Percentiles rank a stretch among this genome's conserved stretches.
phyloP scores from a whole-genome alignment of 2,329 filamentous ascomycete species.

The Monosporascus sp. region DNA sequence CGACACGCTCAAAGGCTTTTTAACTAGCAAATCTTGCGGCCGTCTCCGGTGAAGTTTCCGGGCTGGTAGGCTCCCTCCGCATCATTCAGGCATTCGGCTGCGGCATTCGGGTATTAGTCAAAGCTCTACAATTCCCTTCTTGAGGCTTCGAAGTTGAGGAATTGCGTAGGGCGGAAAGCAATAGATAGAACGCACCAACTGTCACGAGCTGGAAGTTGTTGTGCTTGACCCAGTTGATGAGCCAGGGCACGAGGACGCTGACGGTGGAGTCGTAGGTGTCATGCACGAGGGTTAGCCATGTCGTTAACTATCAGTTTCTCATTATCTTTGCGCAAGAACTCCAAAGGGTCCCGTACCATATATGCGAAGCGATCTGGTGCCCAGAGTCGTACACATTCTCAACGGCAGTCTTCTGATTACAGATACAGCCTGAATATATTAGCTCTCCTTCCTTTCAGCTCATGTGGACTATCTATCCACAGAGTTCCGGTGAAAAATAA shows the following conservation, averaged over 20 bases:
- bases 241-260: constrained; percentile 41
- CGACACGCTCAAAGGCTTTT: neutral
- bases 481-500: constrained; percentile 50
- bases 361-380: constrained; percentile 50
- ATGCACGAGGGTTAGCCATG: constrained; percentile 51
- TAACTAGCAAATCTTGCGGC: constrained; percentile 29
- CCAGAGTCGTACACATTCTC: constrained; percentile 45
- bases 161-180: neutral
- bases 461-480: constrained; percentile 27
- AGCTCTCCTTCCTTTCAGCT: neutral
- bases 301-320: constrained; percentile 1
- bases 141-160: neutral
- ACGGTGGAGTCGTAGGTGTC: constrained; percentile 48
- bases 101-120: constrained; percentile 1
- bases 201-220: constrained; percentile 44
- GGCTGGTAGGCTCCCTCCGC: constrained; percentile 34
- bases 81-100: constrained; percentile 39
- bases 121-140: neutral
- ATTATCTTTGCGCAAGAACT: neutral
- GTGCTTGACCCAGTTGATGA: constrained; percentile 45
- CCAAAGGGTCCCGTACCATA: constrained; percentile 31
- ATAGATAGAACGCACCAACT: constrained; percentile 35
- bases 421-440: constrained; percentile 34
- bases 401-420: constrained; percentile 44
- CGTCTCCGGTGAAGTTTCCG: constrained; percentile 32